phyloP scores from a whole-genome alignment of 371 early-diverging fungal species.

The Mortierella sp. region DNA sequence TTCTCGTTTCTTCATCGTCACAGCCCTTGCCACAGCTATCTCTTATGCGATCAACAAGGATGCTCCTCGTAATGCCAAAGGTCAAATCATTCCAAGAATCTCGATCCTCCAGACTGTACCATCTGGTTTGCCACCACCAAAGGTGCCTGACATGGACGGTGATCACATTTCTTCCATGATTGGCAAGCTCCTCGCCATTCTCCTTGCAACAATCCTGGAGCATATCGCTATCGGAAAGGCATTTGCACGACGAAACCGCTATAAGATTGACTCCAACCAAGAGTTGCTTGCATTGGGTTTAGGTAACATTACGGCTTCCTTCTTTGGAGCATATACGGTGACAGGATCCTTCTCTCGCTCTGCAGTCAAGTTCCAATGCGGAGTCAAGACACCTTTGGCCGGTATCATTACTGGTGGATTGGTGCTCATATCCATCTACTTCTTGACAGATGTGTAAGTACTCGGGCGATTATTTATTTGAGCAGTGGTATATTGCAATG shows the following conservation, averaged over 20 bases:
- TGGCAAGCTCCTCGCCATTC: slow-evolving; percentile 70
- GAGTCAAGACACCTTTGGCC: slow-evolving; percentile 78
- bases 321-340: slow-evolving; percentile 86
- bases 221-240: slow-evolving; percentile 88
- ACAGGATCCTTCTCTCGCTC: slow-evolving; percentile 92
- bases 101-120: slow-evolving; percentile 79
- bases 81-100: slow-evolving; percentile 34
- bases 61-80: slow-evolving; percentile 27
- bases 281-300: slow-evolving; percentile 87
- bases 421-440: slow-evolving; percentile 80
- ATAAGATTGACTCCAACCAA: slow-evolving; percentile 75
- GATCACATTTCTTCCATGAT: slow-evolving; percentile 60
- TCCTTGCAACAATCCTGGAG: slow-evolving; percentile 84
- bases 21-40: slow-evolving; percentile 80
- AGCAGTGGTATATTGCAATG: neutral
- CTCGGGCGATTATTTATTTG: neutral
- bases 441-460: slow-evolving; percentile 75
- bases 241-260: slow-evolving; percentile 75
- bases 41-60: slow-evolving; percentile 74
- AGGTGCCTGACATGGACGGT: slow-evolving; percentile 51
- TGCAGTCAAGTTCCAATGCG: slow-evolving; percentile 74
- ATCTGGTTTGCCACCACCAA: slow-evolving; percentile 75
- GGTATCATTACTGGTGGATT: slow-evolving; percentile 80
- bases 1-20: slow-evolving; percentile 75
- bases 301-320: slow-evolving; percentile 82